Evolutionary conservation across 768 basidiomycete species (phyloP), one percentile per base, ranked within the genome.

Genomic region (Neoboletus brunneissimus): DNA sequence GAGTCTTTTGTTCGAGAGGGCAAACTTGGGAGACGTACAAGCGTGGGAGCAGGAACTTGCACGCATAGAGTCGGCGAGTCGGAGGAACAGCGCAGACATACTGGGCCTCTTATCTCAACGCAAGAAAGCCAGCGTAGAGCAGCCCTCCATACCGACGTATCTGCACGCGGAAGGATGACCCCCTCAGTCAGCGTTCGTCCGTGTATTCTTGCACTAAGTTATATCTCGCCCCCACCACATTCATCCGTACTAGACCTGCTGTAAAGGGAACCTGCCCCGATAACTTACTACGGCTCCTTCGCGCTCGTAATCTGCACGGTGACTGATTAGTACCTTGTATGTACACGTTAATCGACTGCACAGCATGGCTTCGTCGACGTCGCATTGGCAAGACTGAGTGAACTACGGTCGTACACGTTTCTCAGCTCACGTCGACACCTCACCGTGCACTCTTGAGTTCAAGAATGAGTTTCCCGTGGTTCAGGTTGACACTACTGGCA

Each of bases 1-100:
- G 7, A 62, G 60, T 49, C 60, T 67, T 41, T 51, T 67, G 34
- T 59, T 62, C 18, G 67, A 67, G 63, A 70, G 44, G 63, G 72
- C 55, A 63, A 73, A 56, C 53, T 62, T 62, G 23, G 62, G 73
- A 35, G 76, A 78, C 42, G 75, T 83, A 66, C 75, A 77, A 53
- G 89, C 85, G 60, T 92, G 90, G 89, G 90, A 91, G 70, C 84
- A 82, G 67, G 88, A 91, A 75, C 77, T 90, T 44, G 83, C 78
- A 57, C 78, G 81, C 58, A 89, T 91, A 61, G 89, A 90, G 72
- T 72, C 76, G 62, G 75, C 74, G 70, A 87, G 83, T 71, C 81
- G 80, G 52, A 68, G 73, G 54, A 74, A 68, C 51, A 79, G 72
- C 46, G 69, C 64, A 20, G 67, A 69, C 47, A 76, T 79, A 69